These are phyloP conservation scores for Pyrus bretschneideri DNA, from an alignment of 306 rosid genomes.

Conservation along the genomic window DNA sequence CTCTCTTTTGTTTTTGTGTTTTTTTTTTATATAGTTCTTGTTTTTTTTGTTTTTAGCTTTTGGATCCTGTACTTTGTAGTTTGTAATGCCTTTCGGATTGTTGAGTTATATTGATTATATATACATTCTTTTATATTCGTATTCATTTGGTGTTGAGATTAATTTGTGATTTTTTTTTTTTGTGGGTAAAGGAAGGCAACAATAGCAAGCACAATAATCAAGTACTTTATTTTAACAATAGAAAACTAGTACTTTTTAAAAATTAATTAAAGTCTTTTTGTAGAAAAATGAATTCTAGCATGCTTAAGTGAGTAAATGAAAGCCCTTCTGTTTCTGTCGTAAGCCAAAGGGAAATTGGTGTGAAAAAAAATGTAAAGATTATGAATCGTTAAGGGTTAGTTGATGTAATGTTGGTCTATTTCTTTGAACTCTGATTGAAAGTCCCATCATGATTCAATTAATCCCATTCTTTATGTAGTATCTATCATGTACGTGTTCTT, in stretches of 20 bases:
- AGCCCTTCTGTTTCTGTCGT: too few relatives aligned
- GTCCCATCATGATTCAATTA: neutral
- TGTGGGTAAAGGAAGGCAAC: neutral
- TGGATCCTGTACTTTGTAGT: neutral
- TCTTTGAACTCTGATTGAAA: too few relatives aligned
- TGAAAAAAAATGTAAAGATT: neutral
- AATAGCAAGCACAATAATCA: too few relatives aligned
- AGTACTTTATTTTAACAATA: too few relatives aligned
- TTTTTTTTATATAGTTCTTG: neutral
- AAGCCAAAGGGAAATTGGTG: neutral
- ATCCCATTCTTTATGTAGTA: too few relatives aligned
- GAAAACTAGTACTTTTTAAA: too few relatives aligned
- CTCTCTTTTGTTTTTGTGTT: neutral
- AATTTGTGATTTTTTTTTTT: neutral
- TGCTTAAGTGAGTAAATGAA: too few relatives aligned
- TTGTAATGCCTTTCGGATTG: neutral
- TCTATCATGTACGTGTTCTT: too few relatives aligned
- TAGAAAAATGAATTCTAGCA: too few relatives aligned
- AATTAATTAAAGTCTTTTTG: too few relatives aligned
- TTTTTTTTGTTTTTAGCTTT: neutral
- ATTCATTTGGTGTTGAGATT: neutral
- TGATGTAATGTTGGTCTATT: too few relatives aligned
- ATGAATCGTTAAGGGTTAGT: too few relatives aligned
- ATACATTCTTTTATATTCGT: neutral
- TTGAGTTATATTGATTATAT: neutral